These are phyloP conservation scores for Chrysochromulina tobinii DNA, from an alignment of 78 protist species.

Conservation along the genomic window DNA sequence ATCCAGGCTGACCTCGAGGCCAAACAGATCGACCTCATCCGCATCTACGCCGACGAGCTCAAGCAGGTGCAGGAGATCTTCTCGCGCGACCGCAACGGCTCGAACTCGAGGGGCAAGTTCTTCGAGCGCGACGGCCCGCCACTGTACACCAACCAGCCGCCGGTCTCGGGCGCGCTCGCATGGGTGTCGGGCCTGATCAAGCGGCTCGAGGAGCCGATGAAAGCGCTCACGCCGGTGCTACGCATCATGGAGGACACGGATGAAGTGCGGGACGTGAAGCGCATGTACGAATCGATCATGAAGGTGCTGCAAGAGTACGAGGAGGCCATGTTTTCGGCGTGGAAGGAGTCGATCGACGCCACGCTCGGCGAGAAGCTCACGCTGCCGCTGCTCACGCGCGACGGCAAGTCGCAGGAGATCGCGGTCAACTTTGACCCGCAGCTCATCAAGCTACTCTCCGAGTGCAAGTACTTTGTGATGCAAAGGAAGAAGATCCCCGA, in stretches of 20 bases:
- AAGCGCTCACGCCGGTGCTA: background rate
- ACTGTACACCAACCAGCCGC: slow-evolving; percentile 62
- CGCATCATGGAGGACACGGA: background rate
- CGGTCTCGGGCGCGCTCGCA: slow-evolving; percentile 60
- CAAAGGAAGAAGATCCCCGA: slow-evolving; percentile 44
- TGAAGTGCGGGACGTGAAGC: background rate
- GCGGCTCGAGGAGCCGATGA: slow-evolving; percentile 57
- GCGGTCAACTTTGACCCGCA: slow-evolving; percentile 73
- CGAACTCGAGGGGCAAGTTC: background rate
- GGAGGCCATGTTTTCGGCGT: background rate
- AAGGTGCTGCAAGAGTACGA: background rate
- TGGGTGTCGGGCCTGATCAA: slow-evolving; percentile 55
- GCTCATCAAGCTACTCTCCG: slow-evolving; percentile 58
- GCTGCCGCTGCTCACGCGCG: background rate
- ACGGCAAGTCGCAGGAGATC: background rate
- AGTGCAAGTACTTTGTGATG: slow-evolving; percentile 59
- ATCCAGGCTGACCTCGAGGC: slow-evolving; percentile 44
- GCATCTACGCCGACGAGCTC: slow-evolving; percentile 49
- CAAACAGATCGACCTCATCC: slow-evolving; percentile 47
- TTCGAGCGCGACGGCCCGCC: slow-evolving; percentile 56
- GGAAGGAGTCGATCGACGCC: slow-evolving; percentile 9
- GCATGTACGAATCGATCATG: background rate
- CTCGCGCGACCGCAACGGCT: background rate
- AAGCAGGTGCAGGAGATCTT: slow-evolving; percentile 53
- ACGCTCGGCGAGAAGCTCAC: slow-evolving; percentile 27